Evolutionary conservation across 768 basidiomycete species (phyloP), one percentile per base, ranked within the genome.

Genomic region (Coprinellus micaceus): DNA sequence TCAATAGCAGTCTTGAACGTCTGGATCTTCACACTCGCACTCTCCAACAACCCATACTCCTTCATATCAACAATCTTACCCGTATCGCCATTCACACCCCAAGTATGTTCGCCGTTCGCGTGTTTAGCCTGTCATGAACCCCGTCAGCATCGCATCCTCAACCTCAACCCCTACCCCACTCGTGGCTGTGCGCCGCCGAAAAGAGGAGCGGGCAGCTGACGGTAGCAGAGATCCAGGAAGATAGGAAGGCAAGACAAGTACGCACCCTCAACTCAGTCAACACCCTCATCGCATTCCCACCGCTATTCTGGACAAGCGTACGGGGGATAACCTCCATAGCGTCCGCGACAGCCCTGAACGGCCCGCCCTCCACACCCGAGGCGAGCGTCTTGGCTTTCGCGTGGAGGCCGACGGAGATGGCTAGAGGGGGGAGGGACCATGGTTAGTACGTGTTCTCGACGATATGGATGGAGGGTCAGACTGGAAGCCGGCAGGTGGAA

Each of bases 31-130:
- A 99, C 96, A 61, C 92, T 94, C 4, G 96, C 94, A 33, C 90
- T 93, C 75, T 99, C 97, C 62, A 92, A 92, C 58, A 99, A 74
- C 1, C 94, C 94, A 69, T 98, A 97, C 45, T 76, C 73, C 69
- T 93, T 94, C 96, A 98, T 98, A 69, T 98, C 92, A 40, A 90
- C 90, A 39, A 94, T 86, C 73, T 95, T 96, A 24, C 97, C 97
- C 6, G 90, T 95, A 65, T 98, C 91, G 22, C 96, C 97, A 62
- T 98, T 87, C 37, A 99, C 90, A 53, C 97, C 97, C 86, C 89
- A 98, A 43, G 91, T 87, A 66, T 88, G 71, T 64, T 95, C 90
- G 2, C 94, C 94, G 53, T 84, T 89, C 3, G 92, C 93, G 64
- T 98, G 96, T 70, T 97, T 98, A 2, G 95, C 96, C 94, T 96